These are phyloP conservation scores for Scorias spongiosa DNA, from an alignment of 2,329 filamentous ascomycete species.

Conservation along the genomic window DNA sequence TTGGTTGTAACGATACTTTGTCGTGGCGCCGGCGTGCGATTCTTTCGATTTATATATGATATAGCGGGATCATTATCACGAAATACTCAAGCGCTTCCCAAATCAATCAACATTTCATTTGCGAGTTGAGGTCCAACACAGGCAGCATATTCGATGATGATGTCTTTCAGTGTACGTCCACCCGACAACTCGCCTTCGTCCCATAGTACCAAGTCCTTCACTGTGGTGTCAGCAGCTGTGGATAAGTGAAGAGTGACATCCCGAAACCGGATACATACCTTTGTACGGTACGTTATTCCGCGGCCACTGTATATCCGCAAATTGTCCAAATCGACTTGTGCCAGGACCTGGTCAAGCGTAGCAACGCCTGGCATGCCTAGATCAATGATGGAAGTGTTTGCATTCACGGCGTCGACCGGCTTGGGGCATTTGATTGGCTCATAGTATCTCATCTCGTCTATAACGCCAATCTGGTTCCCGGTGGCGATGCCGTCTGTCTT, in stretches of 20 bases:
- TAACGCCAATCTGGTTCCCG: background rate
- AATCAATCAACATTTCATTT: conserved; percentile 43
- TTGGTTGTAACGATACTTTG: too few species aligned
- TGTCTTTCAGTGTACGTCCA: conserved; percentile 40
- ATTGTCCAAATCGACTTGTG: conserved; percentile 40
- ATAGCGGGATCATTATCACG: too few species aligned
- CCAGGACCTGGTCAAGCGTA: conserved; percentile 36
- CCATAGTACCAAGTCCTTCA: conserved; percentile 44
- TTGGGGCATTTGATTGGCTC: conserved; percentile 5
- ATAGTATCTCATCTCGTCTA: background rate
- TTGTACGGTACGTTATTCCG: conserved; percentile 16
- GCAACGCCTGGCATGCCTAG: conserved; percentile 54
- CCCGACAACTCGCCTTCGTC: conserved; percentile 35
- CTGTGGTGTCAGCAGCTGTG: conserved; percentile 1
- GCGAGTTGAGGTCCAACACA: conserved; percentile 48
- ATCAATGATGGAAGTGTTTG: conserved; percentile 37
- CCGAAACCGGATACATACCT: conserved; percentile 12
- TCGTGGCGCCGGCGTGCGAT: too few species aligned
- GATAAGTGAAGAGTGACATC: background rate
- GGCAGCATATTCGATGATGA: conserved; percentile 52
- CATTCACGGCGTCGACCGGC: conserved; percentile 20
- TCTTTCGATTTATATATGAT: too few species aligned
- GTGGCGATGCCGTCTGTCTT: conserved; percentile 1
- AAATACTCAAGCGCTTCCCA: conserved; percentile 17
- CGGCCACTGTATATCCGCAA: conserved; percentile 39